Base-by-base conservation (phyloP, 2,329 filamentous ascomycete species). In the Teratosphaeria zuluensis region DNA sequence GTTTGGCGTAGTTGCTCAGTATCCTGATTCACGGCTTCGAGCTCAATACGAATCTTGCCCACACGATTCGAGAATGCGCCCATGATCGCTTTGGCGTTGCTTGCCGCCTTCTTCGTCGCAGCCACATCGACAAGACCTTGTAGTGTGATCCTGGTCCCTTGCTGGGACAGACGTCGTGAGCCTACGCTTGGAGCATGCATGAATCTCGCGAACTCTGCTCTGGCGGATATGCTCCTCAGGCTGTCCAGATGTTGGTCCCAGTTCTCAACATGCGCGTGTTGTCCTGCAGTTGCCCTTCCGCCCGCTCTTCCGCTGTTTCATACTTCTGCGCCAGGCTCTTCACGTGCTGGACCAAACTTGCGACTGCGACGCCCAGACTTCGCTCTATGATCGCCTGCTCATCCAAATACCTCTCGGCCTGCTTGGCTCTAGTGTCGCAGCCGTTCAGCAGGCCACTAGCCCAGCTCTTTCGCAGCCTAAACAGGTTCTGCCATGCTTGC, bases 401-500 rank as follows among this genome's bases (percentile, higher is more conserved):
- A 56, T 79, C 78, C 69, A 90, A 88, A 64, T 89, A 82, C 58
- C 85, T 80, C 66, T 84, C 79, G 21, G 85, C 80, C 62, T 80
- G 75, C 56, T 78, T 76, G 56, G 85, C 84, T 77, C 90, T 86
- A 55, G 77, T 77, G 55, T 79, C 79, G 66, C 89, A 92, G 64
- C 87, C 85, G 30, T 86, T 83, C 6, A 87, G 81, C 35, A 95
- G 76, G 46, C 79, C 80, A 56, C 86, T 76, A 0, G 91, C 88
- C 94, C 94, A 99, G 65, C 82, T 80, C 66, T 87, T 84, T 60
- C 94, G 86, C 59, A 86, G 82, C 72, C 86, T 87, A 78, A 94
- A 96, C 24, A 97, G 79, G 52, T 86, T 84, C 71, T 90, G 89
- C 92, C 94, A 99, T 83, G 91, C 87, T 68, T 86, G 81, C 58